A percentile compares a stretch with the other conserved stretches of the same genome.
phyloP scores from a whole-genome alignment of 148 eudicot genomes.

The Silene conica region DNA sequence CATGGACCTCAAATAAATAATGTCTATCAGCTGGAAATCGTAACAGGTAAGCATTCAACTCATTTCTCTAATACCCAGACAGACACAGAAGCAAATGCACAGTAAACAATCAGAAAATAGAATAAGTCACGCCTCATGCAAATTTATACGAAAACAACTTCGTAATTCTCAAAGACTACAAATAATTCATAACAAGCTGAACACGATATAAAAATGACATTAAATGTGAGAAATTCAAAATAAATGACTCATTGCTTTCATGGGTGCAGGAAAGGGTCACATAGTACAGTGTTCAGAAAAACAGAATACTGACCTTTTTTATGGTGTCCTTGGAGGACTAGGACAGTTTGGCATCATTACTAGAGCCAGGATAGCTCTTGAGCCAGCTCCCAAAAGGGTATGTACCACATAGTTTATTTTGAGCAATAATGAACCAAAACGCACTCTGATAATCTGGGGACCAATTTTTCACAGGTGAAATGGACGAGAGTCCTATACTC shows the following conservation, averaged over 20 bases:
- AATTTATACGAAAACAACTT: not conserved
- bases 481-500: constrained; percentile 88
- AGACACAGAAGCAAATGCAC: not conserved
- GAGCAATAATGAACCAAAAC: constrained; percentile 11
- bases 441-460: not conserved
- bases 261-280: constrained; percentile 73
- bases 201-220: not conserved
- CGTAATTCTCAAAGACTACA: not conserved
- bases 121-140: constrained; percentile 9
- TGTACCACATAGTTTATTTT: not conserved
- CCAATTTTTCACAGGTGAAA: constrained; percentile 57
- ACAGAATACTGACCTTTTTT: constrained; percentile 71
- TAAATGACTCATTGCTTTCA: not conserved
- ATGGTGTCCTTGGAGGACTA: constrained; percentile 88
- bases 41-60: constrained; percentile 55
- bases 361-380: constrained; percentile 68
- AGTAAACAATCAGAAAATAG: constrained; percentile 1
- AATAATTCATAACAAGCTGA: not conserved
- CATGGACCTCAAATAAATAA: constrained; percentile 93
- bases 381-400: constrained; percentile 75
- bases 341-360: constrained; percentile 97
- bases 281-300: constrained; percentile 59
- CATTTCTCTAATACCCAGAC: not conserved
- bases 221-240: not conserved
- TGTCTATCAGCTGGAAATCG: constrained; percentile 74